Evolutionary conservation across 768 basidiomycete genomes (phyloP), one percentile per base, ranked within the genome.

Genomic region (Strobilomyces dryophilus): DNA sequence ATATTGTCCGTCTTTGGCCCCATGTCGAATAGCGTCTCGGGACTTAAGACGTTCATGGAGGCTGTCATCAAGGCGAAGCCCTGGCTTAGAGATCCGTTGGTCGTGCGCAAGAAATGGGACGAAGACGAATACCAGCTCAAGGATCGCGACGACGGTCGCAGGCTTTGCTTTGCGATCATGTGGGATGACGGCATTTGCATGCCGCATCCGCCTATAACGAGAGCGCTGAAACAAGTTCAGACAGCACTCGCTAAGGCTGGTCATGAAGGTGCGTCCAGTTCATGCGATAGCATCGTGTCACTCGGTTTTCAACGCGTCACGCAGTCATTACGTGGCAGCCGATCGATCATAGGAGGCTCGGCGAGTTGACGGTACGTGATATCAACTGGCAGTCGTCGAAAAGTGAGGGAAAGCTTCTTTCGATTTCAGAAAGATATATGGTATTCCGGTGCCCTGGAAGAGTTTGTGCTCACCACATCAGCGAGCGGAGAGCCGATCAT

Each of bases 1-100:
- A 61, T 89, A 26, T 72, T 73, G 5, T 88, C 88, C 3, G 86
- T 91, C 27, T 74, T 92, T 11, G 92, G 92, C 0, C 92, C 92
- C 6, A 72, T 92, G 47, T 72, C 81, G 2, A 73, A 70, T 40
- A 80, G 80, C 32, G 56, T 91, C 44, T 71, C 65, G 10, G 87
- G 79, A n/a, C 66, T 93, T 51, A 84, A 81, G 62, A 57, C 68
- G 0, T 92, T 93, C 68, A 79, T 80, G 66, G 76, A 85, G 64
- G 77, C 80, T 1, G 78, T 94, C 21, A 60, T 85, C 15, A 78
- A 74, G 56, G 61, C 72, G 24, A 72, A 79, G 54, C 84, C 89
- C 4, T 91, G 89, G 89, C 59, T 76, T 4, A 76, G 71, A 51
- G 90, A 92, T 60, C 83, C 88, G 7, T 60, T 79, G 51, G 76